phyloP scores from a whole-genome alignment of 2,329 filamentous ascomycete genomes.

The Bipolaris sorokiniana region DNA sequence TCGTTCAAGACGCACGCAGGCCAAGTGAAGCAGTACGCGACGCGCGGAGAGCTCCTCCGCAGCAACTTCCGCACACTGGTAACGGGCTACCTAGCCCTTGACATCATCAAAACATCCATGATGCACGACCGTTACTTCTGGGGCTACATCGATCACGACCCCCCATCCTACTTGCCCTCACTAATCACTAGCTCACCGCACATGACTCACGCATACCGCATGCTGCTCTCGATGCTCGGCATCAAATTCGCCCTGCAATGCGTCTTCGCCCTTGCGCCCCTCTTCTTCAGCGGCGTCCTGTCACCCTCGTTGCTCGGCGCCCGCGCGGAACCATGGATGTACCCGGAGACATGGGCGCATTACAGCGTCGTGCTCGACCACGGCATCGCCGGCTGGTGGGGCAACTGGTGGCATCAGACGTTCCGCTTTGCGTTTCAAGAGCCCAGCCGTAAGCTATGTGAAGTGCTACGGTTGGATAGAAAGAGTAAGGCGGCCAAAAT shows the following conservation, averaged over 20 bases:
- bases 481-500: slow-evolving; percentile 47
- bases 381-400: slow-evolving; percentile 83
- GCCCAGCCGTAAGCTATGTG: slow-evolving; percentile 59
- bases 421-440: slow-evolving; percentile 76
- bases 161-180: slow-evolving; percentile 55
- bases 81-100: slow-evolving; percentile 69
- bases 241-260: slow-evolving; percentile 67
- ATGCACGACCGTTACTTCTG: slow-evolving; percentile 81
- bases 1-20: slow-evolving; percentile 34
- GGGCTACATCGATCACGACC: slow-evolving; percentile 54
- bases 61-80: slow-evolving; percentile 52
- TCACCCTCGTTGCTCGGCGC: slow-evolving; percentile 66
- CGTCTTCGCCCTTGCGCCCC: slow-evolving; percentile 65
- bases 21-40: slow-evolving; percentile 48
- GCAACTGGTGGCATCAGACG: slow-evolving; percentile 87
- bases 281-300: slow-evolving; percentile 65
- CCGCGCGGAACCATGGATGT: slow-evolving; percentile 66
- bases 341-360: slow-evolving; percentile 63
- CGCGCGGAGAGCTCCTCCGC: slow-evolving; percentile 43
- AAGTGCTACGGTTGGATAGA: slow-evolving; percentile 34
- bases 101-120: slow-evolving; percentile 71
- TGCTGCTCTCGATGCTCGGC: slow-evolving; percentile 61
- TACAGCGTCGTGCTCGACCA: slow-evolving; percentile 64
- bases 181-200: slow-evolving; percentile 50
- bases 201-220: slow-evolving; percentile 62